These are phyloP conservation scores for Annulohypoxylon maeteangense DNA, from an alignment of 495 filamentous ascomycete genomes.

Conservation along the genomic window DNA sequence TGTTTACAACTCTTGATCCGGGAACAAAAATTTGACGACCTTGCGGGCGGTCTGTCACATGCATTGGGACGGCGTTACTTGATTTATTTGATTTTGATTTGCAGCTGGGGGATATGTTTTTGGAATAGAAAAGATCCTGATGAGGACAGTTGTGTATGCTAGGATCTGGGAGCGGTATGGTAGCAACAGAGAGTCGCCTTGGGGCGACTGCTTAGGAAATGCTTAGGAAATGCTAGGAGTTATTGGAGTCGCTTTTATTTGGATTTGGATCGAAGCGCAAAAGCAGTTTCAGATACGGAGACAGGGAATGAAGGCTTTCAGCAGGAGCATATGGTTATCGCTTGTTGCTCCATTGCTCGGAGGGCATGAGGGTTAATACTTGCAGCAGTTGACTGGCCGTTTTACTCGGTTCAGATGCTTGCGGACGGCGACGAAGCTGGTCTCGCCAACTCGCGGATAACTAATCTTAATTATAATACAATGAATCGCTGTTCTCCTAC, in stretches of 20 bases:
- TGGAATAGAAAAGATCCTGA: slow-evolving; percentile 29
- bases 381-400: slow-evolving; percentile 22
- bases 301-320: slow-evolving; percentile 26
- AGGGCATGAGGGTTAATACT: slow-evolving; percentile 41
- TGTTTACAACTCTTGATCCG: slow-evolving; percentile 53
- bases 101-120: slow-evolving; percentile 23
- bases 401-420: slow-evolving; percentile 31
- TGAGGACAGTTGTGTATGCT: slow-evolving; percentile 13
- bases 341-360: slow-evolving; percentile 41
- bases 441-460: slow-evolving; percentile 43
- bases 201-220: slow-evolving; percentile 33
- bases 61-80: slow-evolving; percentile 49
- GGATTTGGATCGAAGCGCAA: slow-evolving; percentile 17
- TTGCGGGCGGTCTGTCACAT: slow-evolving; percentile 45
- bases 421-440: slow-evolving; percentile 35
- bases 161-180: slow-evolving; percentile 21
- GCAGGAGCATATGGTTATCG: slow-evolving; percentile 42
- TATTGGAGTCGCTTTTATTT: slow-evolving; percentile 28
- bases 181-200: slow-evolving; percentile 19
- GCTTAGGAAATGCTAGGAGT: slow-evolving; percentile 42
- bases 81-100: slow-evolving; percentile 21
- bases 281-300: slow-evolving; percentile 24
- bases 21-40: slow-evolving; percentile 44
- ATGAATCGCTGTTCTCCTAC: slow-evolving; percentile 30
- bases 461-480: slow-evolving; percentile 50